These are phyloP conservation scores for Endothia cerciana DNA, from an alignment of 2,329 filamentous ascomycete species.

Conservation along the genomic window DNA sequence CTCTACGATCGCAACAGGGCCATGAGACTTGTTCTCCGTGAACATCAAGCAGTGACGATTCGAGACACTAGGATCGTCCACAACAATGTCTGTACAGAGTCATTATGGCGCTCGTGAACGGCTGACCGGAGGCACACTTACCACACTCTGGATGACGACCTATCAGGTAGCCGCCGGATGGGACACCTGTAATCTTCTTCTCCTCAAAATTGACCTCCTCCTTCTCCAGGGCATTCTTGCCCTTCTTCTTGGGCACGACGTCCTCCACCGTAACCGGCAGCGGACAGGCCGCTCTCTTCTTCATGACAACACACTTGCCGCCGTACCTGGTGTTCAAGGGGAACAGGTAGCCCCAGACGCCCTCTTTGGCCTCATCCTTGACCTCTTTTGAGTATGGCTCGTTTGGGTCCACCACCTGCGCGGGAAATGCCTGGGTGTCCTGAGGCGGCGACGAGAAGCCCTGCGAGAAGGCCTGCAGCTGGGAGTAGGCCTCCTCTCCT, in stretches of 20 bases:
- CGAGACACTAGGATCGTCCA: conserved; percentile 80
- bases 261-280: conserved; percentile 53
- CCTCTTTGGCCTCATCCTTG: conserved; percentile 79
- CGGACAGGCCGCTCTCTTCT: conserved; percentile 73
- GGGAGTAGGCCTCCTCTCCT: conserved; percentile 49
- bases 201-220: conserved; percentile 66
- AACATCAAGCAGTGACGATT: conserved; percentile 72
- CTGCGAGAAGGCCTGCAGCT: conserved; percentile 39
- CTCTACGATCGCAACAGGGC: conserved; percentile 75
- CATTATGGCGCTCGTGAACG: conserved; percentile 18
- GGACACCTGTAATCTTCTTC: conserved; percentile 62
- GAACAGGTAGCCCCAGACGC: conserved; percentile 94
- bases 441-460: conserved; percentile 58
- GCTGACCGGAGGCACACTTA: conserved; percentile 49
- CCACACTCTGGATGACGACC: conserved; percentile 93
- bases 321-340: conserved; percentile 74
- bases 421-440: conserved; percentile 70
- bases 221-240: conserved; percentile 52
- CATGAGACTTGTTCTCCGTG: conserved; percentile 42
- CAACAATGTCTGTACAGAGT: conserved; percentile 62
- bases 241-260: conserved; percentile 45
- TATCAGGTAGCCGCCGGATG: conserved; percentile 85
- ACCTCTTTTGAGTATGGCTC: conserved; percentile 78
- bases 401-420: conserved; percentile 75
- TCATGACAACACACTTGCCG: conserved; percentile 71